phyloP scores from a whole-genome alignment of 495 filamentous ascomycete species.

The Penicillium salamii region DNA sequence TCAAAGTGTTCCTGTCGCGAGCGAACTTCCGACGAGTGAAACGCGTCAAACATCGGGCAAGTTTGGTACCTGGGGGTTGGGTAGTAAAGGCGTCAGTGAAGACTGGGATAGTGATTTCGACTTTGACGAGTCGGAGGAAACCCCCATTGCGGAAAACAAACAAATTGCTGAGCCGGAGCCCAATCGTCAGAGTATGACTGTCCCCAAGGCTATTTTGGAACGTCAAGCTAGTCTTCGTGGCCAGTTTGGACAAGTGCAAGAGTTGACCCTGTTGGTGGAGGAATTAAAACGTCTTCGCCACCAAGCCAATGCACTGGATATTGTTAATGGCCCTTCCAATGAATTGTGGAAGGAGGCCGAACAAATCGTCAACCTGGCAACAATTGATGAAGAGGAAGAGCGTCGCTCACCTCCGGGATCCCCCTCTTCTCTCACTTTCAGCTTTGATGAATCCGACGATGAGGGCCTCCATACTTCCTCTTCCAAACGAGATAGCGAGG shows the following conservation, averaged over 20 bases:
- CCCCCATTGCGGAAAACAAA: slow-evolving; percentile 21
- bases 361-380: slow-evolving; percentile 81
- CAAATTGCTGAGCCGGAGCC: slow-evolving; percentile 22
- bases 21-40: slow-evolving; percentile 55
- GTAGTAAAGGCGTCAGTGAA: slow-evolving; percentile 77
- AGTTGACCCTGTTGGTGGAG: slow-evolving; percentile 78
- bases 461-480: slow-evolving; percentile 42
- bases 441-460: slow-evolving; percentile 59
- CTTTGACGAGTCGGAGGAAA: slow-evolving; percentile 56
- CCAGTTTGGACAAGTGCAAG: slow-evolving; percentile 82
- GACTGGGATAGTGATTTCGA: slow-evolving; percentile 87
- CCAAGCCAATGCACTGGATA: slow-evolving; percentile 61
- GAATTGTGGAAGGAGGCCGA: slow-evolving; percentile 83
- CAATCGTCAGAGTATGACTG: slow-evolving; percentile 56
- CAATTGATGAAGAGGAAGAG: slow-evolving; percentile 73
- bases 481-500: slow-evolving; percentile 35
- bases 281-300: slow-evolving; percentile 68
- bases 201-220: slow-evolving; percentile 79
- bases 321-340: slow-evolving; percentile 59
- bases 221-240: slow-evolving; percentile 81
- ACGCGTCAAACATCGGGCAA: slow-evolving; percentile 65
- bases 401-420: slow-evolving; percentile 47
- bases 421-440: slow-evolving; percentile 50
- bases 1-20: slow-evolving; percentile 89
- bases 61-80: slow-evolving; percentile 85